phyloP scores from a whole-genome alignment of 2,329 filamentous ascomycete species.

The Tolypocladium tropicale region DNA sequence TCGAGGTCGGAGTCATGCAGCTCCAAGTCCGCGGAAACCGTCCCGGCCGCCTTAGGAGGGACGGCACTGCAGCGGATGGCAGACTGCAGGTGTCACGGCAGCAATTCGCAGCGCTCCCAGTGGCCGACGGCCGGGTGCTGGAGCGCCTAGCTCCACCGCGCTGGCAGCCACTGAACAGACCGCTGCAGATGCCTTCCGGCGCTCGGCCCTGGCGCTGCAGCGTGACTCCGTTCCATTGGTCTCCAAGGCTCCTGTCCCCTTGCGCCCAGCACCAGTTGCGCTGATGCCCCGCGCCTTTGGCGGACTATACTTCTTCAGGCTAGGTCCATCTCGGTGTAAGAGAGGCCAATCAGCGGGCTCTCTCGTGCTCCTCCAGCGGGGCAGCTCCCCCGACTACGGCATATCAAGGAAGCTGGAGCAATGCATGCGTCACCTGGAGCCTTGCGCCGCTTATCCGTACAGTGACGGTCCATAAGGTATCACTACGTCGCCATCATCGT shows the following conservation, averaged over 20 bases:
- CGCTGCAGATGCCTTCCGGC: not conserved
- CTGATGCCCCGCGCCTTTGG: not conserved
- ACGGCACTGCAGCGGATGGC: not conserved
- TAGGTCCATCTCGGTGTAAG: not conserved
- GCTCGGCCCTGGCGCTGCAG: not conserved
- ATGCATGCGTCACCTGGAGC: not conserved
- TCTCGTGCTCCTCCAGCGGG: not conserved
- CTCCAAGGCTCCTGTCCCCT: too few relatives aligned
- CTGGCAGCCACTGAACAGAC: not conserved
- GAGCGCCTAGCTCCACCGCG: not conserved
- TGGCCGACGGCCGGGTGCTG: not conserved
- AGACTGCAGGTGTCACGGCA: not conserved
- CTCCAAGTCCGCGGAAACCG: not conserved
- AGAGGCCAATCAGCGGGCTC: not conserved
- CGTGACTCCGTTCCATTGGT: too few relatives aligned
- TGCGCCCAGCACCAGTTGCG: too few relatives aligned
- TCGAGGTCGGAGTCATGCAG: not conserved
- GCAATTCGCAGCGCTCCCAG: not conserved
- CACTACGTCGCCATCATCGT: not conserved
- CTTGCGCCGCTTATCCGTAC: not conserved
- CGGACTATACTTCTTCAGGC: not conserved
- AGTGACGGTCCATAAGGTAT: not conserved
- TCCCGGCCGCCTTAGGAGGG: not conserved
- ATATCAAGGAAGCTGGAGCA: not conserved
- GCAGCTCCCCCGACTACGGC: not conserved